Percentiles rank a stretch among this genome's conserved stretches.
These are phyloP conservation scores for Epipyxis sp. DNA, from an alignment of 108 stramenopile species.

Conservation along the genomic window DNA sequence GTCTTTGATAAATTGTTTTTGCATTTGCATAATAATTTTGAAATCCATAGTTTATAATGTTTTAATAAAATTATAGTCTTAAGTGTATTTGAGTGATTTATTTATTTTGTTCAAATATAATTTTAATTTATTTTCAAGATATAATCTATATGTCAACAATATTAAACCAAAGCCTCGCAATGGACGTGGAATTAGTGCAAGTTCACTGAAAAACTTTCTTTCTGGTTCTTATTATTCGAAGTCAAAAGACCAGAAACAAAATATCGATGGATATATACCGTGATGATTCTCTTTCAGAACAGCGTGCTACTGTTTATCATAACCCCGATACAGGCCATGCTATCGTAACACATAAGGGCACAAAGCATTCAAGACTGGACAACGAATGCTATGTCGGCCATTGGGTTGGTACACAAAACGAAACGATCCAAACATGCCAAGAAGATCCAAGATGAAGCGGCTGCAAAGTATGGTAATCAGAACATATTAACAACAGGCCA, in stretches of 20 bases:
- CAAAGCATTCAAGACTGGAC: neutral
- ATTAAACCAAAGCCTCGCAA: no score
- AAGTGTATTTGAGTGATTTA: no score
- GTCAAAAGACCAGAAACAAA: neutral
- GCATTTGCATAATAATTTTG: neutral
- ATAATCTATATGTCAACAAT: no score
- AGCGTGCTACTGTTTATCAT: constrained; percentile 1
- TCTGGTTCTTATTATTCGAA: neutral
- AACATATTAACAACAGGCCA: constrained; percentile 8
- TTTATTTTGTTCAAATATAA: no score
- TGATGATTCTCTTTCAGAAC: neutral
- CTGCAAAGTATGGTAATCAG: constrained; percentile 8
- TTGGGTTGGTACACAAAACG: neutral
- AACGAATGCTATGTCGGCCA: constrained; percentile 1
- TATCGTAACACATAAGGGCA: neutral
- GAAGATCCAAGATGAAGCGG: neutral
- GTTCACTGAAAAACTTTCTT: constrained; percentile 1
- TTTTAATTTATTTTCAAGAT: no score
- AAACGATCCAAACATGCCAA: constrained; percentile 4
- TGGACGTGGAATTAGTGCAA: neutral
- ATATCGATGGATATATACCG: neutral
- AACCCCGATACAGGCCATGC: neutral
- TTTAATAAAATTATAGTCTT: neutral
- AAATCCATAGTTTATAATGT: neutral
- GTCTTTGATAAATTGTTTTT: neutral